These are phyloP conservation scores for Tolypocladium capitatum DNA, from an alignment of 2,329 filamentous ascomycete genomes.

Conservation along the genomic window DNA sequence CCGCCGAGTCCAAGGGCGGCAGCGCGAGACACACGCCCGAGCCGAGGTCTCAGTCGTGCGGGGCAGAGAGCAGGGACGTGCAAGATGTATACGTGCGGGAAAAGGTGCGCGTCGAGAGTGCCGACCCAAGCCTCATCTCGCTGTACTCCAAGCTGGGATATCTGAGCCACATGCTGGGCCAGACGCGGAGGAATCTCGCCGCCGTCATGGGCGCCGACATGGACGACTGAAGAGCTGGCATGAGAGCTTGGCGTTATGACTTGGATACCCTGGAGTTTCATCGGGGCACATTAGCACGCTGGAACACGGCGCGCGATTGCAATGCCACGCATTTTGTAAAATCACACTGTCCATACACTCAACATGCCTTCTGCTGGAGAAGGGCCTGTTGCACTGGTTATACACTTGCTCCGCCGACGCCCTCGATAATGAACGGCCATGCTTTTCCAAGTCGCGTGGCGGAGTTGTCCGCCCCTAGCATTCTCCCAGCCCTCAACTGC, in stretches of 20 bases:
- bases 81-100: conserved; percentile 72
- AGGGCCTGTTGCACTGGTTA: conserved; percentile 1
- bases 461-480: neutral
- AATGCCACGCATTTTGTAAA: neutral
- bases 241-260: neutral
- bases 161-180: conserved; percentile 57
- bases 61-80: conserved; percentile 10
- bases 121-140: conserved; percentile 75
- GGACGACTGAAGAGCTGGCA: conserved; percentile 5
- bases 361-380: neutral
- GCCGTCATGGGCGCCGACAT: conserved; percentile 58
- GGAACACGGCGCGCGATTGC: neutral
- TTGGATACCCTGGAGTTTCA: conserved; percentile 11
- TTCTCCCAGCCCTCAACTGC: neutral
- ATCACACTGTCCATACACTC: neutral
- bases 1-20: conserved; percentile 11
- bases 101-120: conserved; percentile 78
- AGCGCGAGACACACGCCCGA: conserved; percentile 12
- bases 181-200: conserved; percentile 58
- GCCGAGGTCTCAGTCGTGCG: conserved; percentile 7
- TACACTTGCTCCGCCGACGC: conserved; percentile 2
- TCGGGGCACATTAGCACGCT: neutral
- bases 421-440: conserved; percentile 3
- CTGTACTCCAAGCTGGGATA: conserved; percentile 73
- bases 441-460: neutral